A percentile compares a stretch with the other conserved stretches of the same genome.
phyloP scores from a whole-genome alignment of 2,329 filamentous ascomycete species.

The Aspergillus piperis region DNA sequence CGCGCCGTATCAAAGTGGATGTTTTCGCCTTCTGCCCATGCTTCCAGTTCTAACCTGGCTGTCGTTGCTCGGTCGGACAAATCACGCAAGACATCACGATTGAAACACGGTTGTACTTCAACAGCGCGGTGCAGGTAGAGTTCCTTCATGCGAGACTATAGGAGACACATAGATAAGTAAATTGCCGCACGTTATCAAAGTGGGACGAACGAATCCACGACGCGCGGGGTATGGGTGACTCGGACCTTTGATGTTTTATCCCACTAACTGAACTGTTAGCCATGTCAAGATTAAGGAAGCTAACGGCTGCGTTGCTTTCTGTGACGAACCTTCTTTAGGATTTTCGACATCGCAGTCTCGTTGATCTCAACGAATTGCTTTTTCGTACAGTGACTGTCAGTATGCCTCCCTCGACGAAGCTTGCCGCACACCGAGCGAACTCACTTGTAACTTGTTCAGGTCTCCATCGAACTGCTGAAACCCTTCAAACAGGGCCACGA shows the following conservation, averaged over 20 bases:
- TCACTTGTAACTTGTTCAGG: slow-evolving; percentile 82
- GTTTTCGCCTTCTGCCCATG: slow-evolving; percentile 95
- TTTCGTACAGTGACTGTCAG: slow-evolving; percentile 13
- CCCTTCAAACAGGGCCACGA: slow-evolving; percentile 91
- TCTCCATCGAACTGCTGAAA: slow-evolving; percentile 97
- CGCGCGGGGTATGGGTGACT: slow-evolving; percentile 6
- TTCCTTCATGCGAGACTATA: slow-evolving; percentile 89
- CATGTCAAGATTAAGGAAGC: slow-evolving; percentile 14
- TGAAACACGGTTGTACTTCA: slow-evolving; percentile 97
- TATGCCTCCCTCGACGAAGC: not conserved
- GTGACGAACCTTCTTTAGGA: slow-evolving; percentile 78
- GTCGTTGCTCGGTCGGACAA: slow-evolving; percentile 96
- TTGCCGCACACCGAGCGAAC: slow-evolving; percentile 14
- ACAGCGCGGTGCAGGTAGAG: slow-evolving; percentile 93
- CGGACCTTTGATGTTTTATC: slow-evolving; percentile 93
- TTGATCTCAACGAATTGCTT: slow-evolving; percentile 98
- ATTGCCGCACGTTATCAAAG: not conserved
- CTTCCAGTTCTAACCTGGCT: slow-evolving; percentile 90
- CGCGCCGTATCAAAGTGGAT: slow-evolving; percentile 70
- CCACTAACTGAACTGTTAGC: slow-evolving; percentile 60
- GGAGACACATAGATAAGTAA: slow-evolving; percentile 33
- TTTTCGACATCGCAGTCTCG: slow-evolving; percentile 96
- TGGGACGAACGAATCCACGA: not conserved
- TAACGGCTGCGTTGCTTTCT: slow-evolving; percentile 2
- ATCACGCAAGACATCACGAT: slow-evolving; percentile 93